Base-by-base conservation (phyloP, 495 filamentous ascomycete genomes). In the Hyaloscypha bicolor region DNA sequence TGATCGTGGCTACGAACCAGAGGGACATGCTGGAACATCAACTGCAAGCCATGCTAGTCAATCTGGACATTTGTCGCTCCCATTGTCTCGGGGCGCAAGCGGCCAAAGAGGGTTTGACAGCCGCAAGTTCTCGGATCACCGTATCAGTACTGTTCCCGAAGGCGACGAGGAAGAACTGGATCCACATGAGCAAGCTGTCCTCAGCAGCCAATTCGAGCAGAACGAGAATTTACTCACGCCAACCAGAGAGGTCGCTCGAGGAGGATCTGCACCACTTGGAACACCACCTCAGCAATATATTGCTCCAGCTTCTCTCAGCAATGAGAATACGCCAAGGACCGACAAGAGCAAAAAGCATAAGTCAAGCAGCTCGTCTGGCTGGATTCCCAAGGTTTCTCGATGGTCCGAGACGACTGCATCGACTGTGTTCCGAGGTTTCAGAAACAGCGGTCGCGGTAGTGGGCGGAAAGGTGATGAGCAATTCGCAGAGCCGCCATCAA, bases 361-460 rank as follows among this genome's bases (percentile, higher is more conserved):
- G 77, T 95, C 92, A 12, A 92, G 86, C 77, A 89, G 86, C 71
- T 94, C 93, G 16, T 95, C 92, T 4, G 89, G 96, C 75, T 95
- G 84, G 80, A 75, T 83, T 93, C 79, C 93, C 30, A 96, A 94
- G 78, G 91, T 97, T 66, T 98, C 96, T 14, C 88, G 95, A 35
- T 99, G 95, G 95, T 97, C 94, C 4, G 94, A 95, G 78, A 97
- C 95, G 25, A 98, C 95, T 5, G 85, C 93, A 29, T 95, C 96
- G 0, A 85, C 79, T 67, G 73, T 85, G 14, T 76, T 79, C 57
- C 76, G 77, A 58, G 79, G 80, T 12, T 86, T 86, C 74, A 79
- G 84, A 55, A 79, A 77, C 42, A 86, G 83, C 68, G 79, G 79
- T 48, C 72, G 78, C 45, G 80, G 78, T 0, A 79, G 78, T 70